Conservation (phyloP, 179 eudicot species). For the Pouteria campechiana region DNA sequence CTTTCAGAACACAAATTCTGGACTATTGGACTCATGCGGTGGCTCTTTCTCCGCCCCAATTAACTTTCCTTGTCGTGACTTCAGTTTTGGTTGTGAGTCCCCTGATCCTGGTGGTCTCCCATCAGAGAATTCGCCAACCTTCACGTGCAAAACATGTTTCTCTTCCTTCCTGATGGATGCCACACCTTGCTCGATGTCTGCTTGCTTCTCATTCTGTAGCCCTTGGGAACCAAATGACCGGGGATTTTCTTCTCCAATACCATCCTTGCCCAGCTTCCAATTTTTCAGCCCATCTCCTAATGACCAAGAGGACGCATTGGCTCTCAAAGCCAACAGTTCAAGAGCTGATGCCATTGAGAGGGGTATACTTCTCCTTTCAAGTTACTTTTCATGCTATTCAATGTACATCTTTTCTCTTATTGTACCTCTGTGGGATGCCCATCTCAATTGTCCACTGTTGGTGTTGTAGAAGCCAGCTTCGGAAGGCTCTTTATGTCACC, state of each 20-base stretch:
- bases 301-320: conserved; percentile 20
- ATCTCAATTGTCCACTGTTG: background rate
- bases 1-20: conserved; percentile 9
- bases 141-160: conserved; percentile 61
- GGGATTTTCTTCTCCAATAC: conserved; percentile 42
- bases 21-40: conserved; percentile 16
- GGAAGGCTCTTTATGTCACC: conserved; percentile 22
- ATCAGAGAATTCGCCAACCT: conserved; percentile 31
- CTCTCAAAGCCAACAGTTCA: conserved; percentile 9
- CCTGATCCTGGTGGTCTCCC: conserved; percentile 18
- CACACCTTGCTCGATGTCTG: conserved; percentile 21
- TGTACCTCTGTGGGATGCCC: background rate
- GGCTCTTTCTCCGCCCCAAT: conserved; percentile 29
- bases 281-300: conserved; percentile 39
- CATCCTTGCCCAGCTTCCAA: conserved; percentile 70
- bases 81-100: conserved; percentile 35
- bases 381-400: no score
- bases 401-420: background rate
- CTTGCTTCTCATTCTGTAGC: conserved; percentile 36
- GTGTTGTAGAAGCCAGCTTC: conserved; percentile 15
- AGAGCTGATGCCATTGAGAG: conserved; percentile 1
- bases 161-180: conserved; percentile 38
- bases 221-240: conserved; percentile 15
- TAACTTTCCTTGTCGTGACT: conserved; percentile 27
- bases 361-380: conserved; percentile 14